Conservation (phyloP, 2,329 filamentous ascomycete genomes). For the Monilinia fructicola region DNA sequence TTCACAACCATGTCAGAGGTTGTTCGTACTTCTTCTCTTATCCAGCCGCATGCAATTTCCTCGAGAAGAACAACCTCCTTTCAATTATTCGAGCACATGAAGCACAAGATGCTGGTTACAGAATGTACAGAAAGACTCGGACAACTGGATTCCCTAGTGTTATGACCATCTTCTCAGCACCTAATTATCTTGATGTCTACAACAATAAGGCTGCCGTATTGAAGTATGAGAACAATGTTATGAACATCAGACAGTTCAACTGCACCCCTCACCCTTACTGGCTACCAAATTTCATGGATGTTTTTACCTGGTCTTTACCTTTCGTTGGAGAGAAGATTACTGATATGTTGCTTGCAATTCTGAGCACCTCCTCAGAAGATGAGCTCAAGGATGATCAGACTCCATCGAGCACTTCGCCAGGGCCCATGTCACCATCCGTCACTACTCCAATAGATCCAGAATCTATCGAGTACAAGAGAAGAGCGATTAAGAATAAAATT, state of each 20-base stretch:
- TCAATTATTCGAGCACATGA: constrained; percentile 98
- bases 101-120: constrained; percentile 95
- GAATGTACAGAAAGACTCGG: constrained; percentile 98
- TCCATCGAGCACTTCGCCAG: constrained; percentile 59
- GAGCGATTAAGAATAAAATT: constrained; percentile 99
- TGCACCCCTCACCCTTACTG: constrained; percentile 99
- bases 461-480: constrained; percentile 88
- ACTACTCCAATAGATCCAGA: constrained; percentile 65
- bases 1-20: constrained; percentile 97
- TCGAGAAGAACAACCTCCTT: constrained; percentile 98
- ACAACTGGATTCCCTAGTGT: constrained; percentile 98
- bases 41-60: constrained; percentile 90
- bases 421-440: constrained; percentile 72
- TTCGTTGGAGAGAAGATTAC: constrained; percentile 99
- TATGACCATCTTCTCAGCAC: constrained; percentile 99
- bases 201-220: constrained; percentile 99
- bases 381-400: constrained; percentile 89
- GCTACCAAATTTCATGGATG: constrained; percentile 99
- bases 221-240: constrained; percentile 99
- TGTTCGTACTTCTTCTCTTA: constrained; percentile 99
- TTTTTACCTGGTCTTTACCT: constrained; percentile 99
- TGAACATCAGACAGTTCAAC: constrained; percentile 99
- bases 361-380: constrained; percentile 99
- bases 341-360: constrained; percentile 97
- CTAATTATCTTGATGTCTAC: constrained; percentile 98